Base-by-base conservation (phyloP, 2,329 filamentous ascomycete genomes). In the Penicillium sp. region DNA sequence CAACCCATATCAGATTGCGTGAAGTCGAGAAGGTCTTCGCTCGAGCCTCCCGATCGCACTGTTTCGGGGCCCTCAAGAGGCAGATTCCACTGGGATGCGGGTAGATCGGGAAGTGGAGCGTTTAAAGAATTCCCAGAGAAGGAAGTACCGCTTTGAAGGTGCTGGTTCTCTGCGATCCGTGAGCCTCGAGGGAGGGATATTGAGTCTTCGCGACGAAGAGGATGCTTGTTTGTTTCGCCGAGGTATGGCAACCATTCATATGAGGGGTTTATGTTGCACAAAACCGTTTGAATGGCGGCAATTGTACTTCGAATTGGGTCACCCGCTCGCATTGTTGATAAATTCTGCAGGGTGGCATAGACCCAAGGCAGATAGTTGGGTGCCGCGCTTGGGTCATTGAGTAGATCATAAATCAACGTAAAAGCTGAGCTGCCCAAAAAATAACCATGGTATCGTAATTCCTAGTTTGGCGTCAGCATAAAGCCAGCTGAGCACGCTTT, bases 381-480 rank as follows among this genome's bases (percentile, higher is more conserved):
- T 2, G 74, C 70, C 2, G 69, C 63, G 42, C 66, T 63, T 18
- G 71, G 66, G 11, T 75, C 72, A 28, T 78, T 75, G 16, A 79
- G 65, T 43, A 79, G 67, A 45, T 79, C 75, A 42, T 77, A 77
- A 8, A 76, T 72, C 3, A 79, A 53, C 3, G 72, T 72, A 45
- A 77, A 77, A 10, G 68, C 69, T 11, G 75, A 74, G 26, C 75
- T 77, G 29, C 74, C 70, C 9, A 79, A 63, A 45, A 79, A 79
- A 44, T 76, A 79, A 5, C 68, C 74, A 23, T 79, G 75, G 23
- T 79, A 79, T 31, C 75, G 76, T 3, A 78, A 63, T 65, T 77
- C 71, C 77, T 79, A 19, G 5, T 16, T 2, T 4, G 1, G 21
- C 3, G 14, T 61, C 33, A 57, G 56, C 18, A 8, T 19, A 23